Percentiles rank a stretch among this genome's conserved stretches.
phyloP scores from a whole-genome alignment of 106 monocot genomes.

The Ottelia alismoides region DNA sequence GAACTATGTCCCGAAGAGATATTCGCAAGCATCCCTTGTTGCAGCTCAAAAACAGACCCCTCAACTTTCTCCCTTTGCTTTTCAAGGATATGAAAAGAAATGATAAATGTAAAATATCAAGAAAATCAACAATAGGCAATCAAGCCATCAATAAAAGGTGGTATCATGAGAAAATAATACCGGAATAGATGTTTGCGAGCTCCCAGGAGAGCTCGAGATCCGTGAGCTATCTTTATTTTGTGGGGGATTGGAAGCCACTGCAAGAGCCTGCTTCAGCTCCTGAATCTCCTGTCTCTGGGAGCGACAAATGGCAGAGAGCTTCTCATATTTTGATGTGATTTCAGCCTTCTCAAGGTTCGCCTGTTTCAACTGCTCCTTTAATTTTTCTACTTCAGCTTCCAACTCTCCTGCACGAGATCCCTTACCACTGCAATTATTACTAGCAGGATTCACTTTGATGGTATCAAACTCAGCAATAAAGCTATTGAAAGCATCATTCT shows the following conservation, averaged over 20 bases:
- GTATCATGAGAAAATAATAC: constrained; percentile 21
- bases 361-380: constrained; percentile 74
- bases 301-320: constrained; percentile 78
- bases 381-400: constrained; percentile 45
- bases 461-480: constrained; percentile 66
- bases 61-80: constrained; percentile 82
- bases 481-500: constrained; percentile 38
- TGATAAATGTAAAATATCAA: neutral
- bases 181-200: constrained; percentile 20
- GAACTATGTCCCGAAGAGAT: constrained; percentile 13
- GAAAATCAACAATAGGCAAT: neutral
- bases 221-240: constrained; percentile 23
- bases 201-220: constrained; percentile 22
- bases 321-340: constrained; percentile 75
- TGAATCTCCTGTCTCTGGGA: constrained; percentile 91
- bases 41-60: constrained; percentile 57
- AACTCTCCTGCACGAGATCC: constrained; percentile 26
- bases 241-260: constrained; percentile 11
- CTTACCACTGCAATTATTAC: constrained; percentile 6
- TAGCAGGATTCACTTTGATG: constrained; percentile 19
- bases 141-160: neutral
- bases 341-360: constrained; percentile 73
- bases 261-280: constrained; percentile 53
- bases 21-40: constrained; percentile 28
- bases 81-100: neutral